Conservation (phyloP, 2,329 filamentous ascomycete species). For the Alternaria conjuncta region DNA sequence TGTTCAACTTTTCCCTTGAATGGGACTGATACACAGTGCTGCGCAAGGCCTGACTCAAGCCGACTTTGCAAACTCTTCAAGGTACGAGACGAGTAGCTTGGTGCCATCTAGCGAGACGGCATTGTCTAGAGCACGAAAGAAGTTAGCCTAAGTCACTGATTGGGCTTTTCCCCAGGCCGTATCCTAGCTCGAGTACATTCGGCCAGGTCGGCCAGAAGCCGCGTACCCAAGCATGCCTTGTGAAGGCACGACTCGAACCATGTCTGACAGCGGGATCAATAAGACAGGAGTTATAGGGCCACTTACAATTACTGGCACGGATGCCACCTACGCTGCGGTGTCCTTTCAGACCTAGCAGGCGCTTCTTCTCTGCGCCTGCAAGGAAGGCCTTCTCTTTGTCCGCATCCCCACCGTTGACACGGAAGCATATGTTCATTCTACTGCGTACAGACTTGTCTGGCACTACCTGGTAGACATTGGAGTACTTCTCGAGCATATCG, state of each 20-base stretch:
- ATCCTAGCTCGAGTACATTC: slow-evolving; percentile 7
- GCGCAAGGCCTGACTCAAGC: slow-evolving; percentile 26
- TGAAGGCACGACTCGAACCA: slow-evolving; percentile 3
- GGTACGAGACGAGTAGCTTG: slow-evolving; percentile 70
- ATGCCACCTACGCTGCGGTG: slow-evolving; percentile 88
- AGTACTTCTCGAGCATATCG: slow-evolving; percentile 73
- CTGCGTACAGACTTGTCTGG: slow-evolving; percentile 78
- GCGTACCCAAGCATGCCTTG: slow-evolving; percentile 22
- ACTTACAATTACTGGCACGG: slow-evolving; percentile 75
- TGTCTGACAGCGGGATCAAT: slow-evolving; percentile 10
- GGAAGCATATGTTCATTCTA: slow-evolving; percentile 95
- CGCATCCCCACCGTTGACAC: slow-evolving; percentile 69
- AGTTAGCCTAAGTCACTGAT: slow-evolving; percentile 19
- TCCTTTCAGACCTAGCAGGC: slow-evolving; percentile 83
- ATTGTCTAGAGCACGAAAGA: slow-evolving; percentile 64
- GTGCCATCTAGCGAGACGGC: slow-evolving; percentile 73
- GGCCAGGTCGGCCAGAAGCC: background rate
- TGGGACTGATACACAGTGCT: slow-evolving; percentile 2
- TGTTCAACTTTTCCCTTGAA: background rate
- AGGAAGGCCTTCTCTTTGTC: slow-evolving; percentile 82
- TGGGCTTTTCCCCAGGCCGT: slow-evolving; percentile 3
- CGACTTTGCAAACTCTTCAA: slow-evolving; percentile 63
- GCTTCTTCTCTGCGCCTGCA: slow-evolving; percentile 69
- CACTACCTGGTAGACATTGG: slow-evolving; percentile 77
- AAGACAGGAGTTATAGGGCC: slow-evolving; percentile 5